A percentile compares a stretch with the other conserved stretches of the same genome.
Conservation (phyloP, 192 early-diverging fungal species). For the Coemansia sp. region DNA sequence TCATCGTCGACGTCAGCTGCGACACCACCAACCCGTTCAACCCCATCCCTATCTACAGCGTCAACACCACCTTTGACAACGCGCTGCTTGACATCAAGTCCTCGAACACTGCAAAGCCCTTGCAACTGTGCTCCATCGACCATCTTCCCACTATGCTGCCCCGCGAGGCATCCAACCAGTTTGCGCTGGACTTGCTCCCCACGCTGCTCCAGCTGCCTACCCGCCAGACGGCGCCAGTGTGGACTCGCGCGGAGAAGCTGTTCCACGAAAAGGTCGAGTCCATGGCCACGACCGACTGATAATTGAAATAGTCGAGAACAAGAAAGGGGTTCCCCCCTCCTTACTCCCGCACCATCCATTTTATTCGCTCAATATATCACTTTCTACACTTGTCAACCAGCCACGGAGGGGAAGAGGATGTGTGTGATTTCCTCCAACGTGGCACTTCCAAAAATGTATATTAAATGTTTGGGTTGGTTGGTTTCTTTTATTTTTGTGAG, state of each 20-base stretch:
- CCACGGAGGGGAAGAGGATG: no score
- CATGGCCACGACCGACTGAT: conserved; percentile 51
- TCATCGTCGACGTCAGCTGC: conserved; percentile 92
- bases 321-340: neutral
- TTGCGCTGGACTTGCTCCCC: conserved; percentile 82
- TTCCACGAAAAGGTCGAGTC: conserved; percentile 77
- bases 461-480: neutral
- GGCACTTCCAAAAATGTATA: neutral
- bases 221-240: conserved; percentile 68
- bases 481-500: neutral
- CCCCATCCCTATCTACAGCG: conserved; percentile 91
- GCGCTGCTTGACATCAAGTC: conserved; percentile 70
- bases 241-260: conserved; percentile 82
- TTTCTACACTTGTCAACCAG: no score
- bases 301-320: neutral
- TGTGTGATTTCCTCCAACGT: no score
- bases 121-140: conserved; percentile 95
- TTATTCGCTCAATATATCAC: no score
- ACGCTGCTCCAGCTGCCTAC: conserved; percentile 70
- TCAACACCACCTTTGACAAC: conserved; percentile 93
- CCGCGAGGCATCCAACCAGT: conserved; percentile 86
- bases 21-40: conserved; percentile 98
- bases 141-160: conserved; percentile 94
- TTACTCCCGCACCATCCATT: no score
- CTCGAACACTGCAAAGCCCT: conserved; percentile 55